A percentile compares a stretch with the other conserved stretches of the same genome.
Evolutionary conservation across 306 rosid species (phyloP).

Genomic region (Boehmeria nivea): DNA sequence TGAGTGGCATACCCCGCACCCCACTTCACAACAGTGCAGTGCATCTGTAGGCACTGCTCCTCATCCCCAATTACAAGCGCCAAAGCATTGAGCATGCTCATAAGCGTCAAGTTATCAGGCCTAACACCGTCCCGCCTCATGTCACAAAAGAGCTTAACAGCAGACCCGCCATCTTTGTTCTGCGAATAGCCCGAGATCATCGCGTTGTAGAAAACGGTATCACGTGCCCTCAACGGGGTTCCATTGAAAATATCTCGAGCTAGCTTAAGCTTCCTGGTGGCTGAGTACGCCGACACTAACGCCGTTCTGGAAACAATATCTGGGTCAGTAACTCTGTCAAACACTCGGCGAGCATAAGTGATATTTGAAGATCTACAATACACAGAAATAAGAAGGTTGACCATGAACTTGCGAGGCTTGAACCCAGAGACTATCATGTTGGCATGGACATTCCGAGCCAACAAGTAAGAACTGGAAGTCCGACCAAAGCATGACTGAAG

Average conservation of each 20-base stretch:
- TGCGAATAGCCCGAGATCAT: slow-evolving; percentile 1
- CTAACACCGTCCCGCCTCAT: background rate
- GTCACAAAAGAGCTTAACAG: background rate
- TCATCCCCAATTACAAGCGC: background rate
- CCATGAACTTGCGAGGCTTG: background rate
- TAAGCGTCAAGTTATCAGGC: background rate
- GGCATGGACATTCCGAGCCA: slow-evolving; percentile 3
- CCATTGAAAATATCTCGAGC: background rate
- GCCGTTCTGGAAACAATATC: slow-evolving; percentile 6
- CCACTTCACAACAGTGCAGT: background rate
- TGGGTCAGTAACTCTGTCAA: slow-evolving; percentile 2
- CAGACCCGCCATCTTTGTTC: background rate
- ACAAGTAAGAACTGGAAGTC: background rate
- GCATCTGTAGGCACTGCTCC: background rate
- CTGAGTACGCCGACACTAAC: background rate
- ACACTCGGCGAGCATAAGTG: background rate
- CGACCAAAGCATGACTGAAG: background rate
- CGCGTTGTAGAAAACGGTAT: slow-evolving; percentile 5
- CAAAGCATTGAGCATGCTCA: slow-evolving; percentile 1
- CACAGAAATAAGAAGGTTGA: background rate
- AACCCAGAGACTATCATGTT: background rate
- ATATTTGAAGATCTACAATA: background rate
- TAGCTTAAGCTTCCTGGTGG: background rate
- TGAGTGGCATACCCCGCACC: background rate
- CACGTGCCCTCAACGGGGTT: background rate